Base-by-base conservation (phyloP, 345 rosid species). In the Lumnitzera racemosa region DNA sequence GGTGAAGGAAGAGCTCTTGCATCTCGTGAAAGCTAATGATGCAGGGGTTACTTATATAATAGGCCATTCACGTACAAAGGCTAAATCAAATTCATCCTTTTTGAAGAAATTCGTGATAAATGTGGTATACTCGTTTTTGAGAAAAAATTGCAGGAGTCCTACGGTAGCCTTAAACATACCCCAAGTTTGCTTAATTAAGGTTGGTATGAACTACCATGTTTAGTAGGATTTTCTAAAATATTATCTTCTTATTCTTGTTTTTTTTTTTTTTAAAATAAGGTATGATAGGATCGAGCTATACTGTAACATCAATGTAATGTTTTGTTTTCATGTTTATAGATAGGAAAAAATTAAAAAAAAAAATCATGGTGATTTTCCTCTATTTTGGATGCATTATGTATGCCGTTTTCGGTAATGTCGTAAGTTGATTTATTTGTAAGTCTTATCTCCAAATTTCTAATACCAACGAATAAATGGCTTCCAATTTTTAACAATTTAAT, bases 141-240 rank as follows among this genome's bases (percentile, higher is more conserved):
- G 92, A 47, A 86, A 86, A 70, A 94, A 94, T 66, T 80, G 99
- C 70, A 67, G 97, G 52, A 76, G 86, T 56, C 87, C 99, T 43
- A 72, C 84, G 12, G 97, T 94, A 46, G 75, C 73, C 61, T 69
- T 90, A 79, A 83, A 80, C 74, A 86, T 92, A 66, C 98, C 98
- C 62, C 96, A 78, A 46, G 83, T 83, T 51, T 89, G 96, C 66
- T 70, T 89, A 62, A 89, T 92, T 55, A 83, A 87, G 78, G 97
- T 92, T 51, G 99, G 99, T n/a, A 80, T 87, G 87, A 94, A 85
- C 80, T 94, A 90, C 73, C 66, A 64, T 63, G 58, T 94, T 1
- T 41, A 20, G 15, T 50, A 23, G 56, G 47, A 20, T 14, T 36
- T 43, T n/a, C 11, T 10, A 12, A 51, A 41, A 61, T 27, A 48